Conservation (phyloP, 75 land plant genomes). For the Adiantum capillusveneris region DNA sequence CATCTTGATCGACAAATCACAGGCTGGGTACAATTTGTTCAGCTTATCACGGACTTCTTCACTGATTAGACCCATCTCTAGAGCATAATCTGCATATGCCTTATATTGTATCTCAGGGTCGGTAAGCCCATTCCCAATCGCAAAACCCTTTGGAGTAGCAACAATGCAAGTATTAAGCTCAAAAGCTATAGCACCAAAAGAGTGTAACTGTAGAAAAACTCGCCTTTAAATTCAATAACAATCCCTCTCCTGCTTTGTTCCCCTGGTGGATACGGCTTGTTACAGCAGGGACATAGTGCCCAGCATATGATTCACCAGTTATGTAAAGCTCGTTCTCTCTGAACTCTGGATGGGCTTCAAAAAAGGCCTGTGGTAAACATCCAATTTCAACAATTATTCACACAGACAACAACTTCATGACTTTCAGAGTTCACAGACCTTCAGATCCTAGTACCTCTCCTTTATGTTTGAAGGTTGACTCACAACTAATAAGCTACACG, state of each 20-base stretch:
- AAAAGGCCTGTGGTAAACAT: constrained; percentile 56
- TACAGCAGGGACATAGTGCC: constrained; percentile 94
- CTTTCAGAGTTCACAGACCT: neutral
- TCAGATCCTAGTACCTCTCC: too few species aligned
- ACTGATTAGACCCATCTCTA: constrained; percentile 63
- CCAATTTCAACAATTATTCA: neutral
- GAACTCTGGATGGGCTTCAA: constrained; percentile 67
- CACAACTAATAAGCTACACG: too few species aligned
- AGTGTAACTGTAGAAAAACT: neutral
- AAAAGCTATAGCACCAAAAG: neutral
- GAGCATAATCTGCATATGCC: constrained; percentile 94
- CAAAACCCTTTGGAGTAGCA: constrained; percentile 63
- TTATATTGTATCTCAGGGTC: constrained; percentile 88
- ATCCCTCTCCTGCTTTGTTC: constrained; percentile 77
- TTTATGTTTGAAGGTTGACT: too few species aligned
- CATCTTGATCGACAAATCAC: constrained; percentile 72
- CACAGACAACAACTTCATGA: neutral
- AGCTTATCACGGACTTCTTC: constrained; percentile 35
- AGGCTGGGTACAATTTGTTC: constrained; percentile 48
- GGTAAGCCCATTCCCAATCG: constrained; percentile 97
- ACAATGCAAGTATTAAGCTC: neutral
- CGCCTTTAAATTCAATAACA: constrained; percentile 85
- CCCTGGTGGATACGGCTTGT: constrained; percentile 74
- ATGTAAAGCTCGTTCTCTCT: constrained; percentile 79
- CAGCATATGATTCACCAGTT: constrained; percentile 99